phyloP scores from a whole-genome alignment of 495 filamentous ascomycete species.

The Clavariopsis aquatica region DNA sequence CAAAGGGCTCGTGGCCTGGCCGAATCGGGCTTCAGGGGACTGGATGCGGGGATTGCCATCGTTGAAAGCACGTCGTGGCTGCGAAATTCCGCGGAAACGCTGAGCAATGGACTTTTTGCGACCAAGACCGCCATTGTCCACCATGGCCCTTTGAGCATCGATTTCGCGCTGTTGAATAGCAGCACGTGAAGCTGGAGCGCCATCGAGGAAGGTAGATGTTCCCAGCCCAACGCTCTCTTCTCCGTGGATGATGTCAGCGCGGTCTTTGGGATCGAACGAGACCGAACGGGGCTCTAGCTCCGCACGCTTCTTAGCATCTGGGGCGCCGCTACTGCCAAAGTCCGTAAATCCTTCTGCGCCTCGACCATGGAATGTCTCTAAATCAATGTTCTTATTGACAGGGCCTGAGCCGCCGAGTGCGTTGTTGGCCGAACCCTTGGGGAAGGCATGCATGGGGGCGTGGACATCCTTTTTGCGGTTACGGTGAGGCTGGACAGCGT shows the following conservation, averaged over 20 bases:
- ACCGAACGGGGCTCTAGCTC: constrained; percentile 43
- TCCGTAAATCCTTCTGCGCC: constrained; percentile 84
- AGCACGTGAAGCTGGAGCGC: constrained; percentile 79
- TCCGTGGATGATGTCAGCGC: constrained; percentile 74
- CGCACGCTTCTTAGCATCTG: constrained; percentile 41
- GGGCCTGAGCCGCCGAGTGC: constrained; percentile 86
- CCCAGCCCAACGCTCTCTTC: constrained; percentile 82
- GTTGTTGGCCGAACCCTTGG: constrained; percentile 88
- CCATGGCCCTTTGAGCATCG: constrained; percentile 54
- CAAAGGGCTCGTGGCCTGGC: constrained; percentile 22
- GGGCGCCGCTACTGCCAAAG: constrained; percentile 54
- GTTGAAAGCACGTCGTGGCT: constrained; percentile 39
- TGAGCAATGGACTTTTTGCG: constrained; percentile 95
- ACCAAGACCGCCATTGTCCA: constrained; percentile 65
- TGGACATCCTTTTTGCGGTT: constrained; percentile 81
- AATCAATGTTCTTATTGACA: constrained; percentile 75
- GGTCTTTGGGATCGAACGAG: constrained; percentile 60
- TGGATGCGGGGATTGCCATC: constrained; percentile 31
- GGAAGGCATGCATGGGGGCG: constrained; percentile 96
- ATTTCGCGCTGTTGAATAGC: constrained; percentile 78
- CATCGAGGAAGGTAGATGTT: constrained; percentile 94
- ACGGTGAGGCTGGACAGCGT: constrained; percentile 94
- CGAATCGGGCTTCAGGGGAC: constrained; percentile 42
- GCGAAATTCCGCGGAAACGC: constrained; percentile 47
- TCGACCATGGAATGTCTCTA: constrained; percentile 77